Evolutionary conservation across 1,139 yeast species (phyloP), one percentile per base, ranked within the genome.

Genomic region (Lodderomyces pseudojiufengensis): DNA sequence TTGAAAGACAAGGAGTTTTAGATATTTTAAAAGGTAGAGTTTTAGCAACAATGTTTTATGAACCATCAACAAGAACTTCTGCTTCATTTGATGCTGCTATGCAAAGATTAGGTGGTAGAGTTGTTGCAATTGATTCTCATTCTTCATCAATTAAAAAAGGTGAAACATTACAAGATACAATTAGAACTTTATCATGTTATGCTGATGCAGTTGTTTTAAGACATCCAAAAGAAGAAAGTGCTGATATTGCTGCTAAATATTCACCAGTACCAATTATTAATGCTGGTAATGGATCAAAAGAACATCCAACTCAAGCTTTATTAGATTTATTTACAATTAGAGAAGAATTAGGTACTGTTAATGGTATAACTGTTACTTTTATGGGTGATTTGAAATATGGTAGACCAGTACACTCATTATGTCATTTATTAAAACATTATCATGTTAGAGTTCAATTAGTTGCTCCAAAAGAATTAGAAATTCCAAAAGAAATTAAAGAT

Each of bases 101-200:
- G 98, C 97, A 94, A 73, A 84, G 99, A 70, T 76, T 94, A 54
- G 99, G 99, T 61, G 99, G 99, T 59, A 81, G 95, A 63, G 96
- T 90, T 49, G 85, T 94, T 50, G 78, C 95, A 37, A 84, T 94
- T 47, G 74, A 86, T 47, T 84, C 94, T 42, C 78, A 77, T 43
- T 74, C 92, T 31, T 88, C 97, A 14, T 87, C 97, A 20, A 95
- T 90, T 37, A 86, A 87, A 70, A 94, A 94, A 75, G 99, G 99
- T 48, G 99, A 94, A 73, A 85, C 97, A 35, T 74, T 94, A 55
- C 97, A 92, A 68, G 99, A 94, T 59, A 92, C 98, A 32, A 78
- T 94, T 49, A 80, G 98, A 65, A 80, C 97, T 11, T 73, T 94
- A 65, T 95, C 96, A 16, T 85, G 95, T 55, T 94, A 94, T 66